Percentiles rank a stretch among this genome's conserved stretches.
These are phyloP conservation scores for Marchantia polymorpha DNA, from an alignment of 225 moss, liverwort and hornwort genomes.

Conservation along the genomic window DNA sequence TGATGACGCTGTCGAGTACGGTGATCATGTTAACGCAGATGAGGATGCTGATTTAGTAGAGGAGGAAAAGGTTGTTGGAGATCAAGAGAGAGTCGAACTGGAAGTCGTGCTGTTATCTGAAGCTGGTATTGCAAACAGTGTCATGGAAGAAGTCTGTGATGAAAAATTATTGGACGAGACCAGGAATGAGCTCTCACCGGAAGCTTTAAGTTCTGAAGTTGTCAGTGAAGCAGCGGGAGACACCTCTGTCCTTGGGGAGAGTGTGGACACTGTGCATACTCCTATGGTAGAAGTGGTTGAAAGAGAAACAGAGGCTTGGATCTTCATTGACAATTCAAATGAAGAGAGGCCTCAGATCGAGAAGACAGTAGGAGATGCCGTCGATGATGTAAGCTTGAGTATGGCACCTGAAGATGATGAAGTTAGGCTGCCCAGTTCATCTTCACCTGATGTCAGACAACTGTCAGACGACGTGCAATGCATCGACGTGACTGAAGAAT, in stretches of 20 bases:
- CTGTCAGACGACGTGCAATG: constrained; percentile 11
- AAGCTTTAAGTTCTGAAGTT: constrained; percentile 14
- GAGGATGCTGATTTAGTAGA: background rate
- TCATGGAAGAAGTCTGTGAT: constrained; percentile 4
- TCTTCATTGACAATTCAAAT: constrained; percentile 1
- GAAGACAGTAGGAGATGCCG: background rate
- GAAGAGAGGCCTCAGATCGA: background rate
- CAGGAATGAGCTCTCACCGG: constrained; percentile 12
- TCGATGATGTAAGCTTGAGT: constrained; percentile 1
- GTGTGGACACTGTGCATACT: constrained; percentile 1
- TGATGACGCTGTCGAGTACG: background rate
- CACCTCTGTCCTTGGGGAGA: constrained; percentile 10
- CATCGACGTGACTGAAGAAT: constrained; percentile 10
- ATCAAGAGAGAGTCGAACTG: constrained; percentile 9
- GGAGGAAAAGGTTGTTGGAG: background rate
- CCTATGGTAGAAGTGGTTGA: constrained; percentile 7
- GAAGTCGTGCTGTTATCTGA: constrained; percentile 15
- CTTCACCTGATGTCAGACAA: background rate
- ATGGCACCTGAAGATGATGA: constrained; percentile 8
- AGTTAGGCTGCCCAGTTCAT: background rate
- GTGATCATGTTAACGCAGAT: background rate
- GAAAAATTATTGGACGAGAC: background rate
- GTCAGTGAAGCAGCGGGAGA: constrained; percentile 26
- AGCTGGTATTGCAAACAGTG: background rate
- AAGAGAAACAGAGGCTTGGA: background rate